Evolutionary conservation across 2,329 filamentous ascomycete species (phyloP).

Genomic region (Acarospora socialis): DNA sequence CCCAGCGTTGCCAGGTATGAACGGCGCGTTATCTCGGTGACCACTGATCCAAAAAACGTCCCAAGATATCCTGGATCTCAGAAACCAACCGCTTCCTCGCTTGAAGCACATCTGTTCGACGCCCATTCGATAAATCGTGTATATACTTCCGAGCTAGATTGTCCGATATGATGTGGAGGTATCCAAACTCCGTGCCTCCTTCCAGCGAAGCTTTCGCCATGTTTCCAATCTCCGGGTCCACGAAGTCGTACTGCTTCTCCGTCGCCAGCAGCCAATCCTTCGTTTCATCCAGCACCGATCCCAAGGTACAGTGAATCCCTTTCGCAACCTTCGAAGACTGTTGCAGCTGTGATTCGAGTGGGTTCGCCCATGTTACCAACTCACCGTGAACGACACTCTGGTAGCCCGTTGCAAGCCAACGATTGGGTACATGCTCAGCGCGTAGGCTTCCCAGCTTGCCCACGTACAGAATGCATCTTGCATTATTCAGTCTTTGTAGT

Average conservation of each 20-base stretch:
- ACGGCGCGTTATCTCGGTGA: conserved; percentile 1
- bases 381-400: conserved; percentile 1
- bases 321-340: no score
- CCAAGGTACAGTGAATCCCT: conserved; percentile 7
- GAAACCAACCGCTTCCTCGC: conserved; percentile 1
- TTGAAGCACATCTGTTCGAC: conserved; percentile 1
- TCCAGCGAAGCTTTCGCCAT: conserved; percentile 11
- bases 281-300: conserved; percentile 8
- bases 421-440: conserved; percentile 1
- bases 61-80: conserved; percentile 3
- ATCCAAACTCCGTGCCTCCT: conserved; percentile 2
- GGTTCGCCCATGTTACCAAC: conserved; percentile 1
- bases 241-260: conserved; percentile 8
- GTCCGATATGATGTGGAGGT: conserved; percentile 5
- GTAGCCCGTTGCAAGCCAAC: conserved; percentile 3
- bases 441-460: conserved; percentile 5
- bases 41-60: conserved; percentile 4
- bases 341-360: no score
- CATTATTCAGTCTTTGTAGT: conserved; percentile 3
- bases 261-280: conserved; percentile 8
- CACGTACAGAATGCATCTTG: conserved; percentile 4
- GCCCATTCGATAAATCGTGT: conserved; percentile 3
- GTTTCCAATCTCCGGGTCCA: conserved; percentile 11
- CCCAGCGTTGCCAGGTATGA: conserved; percentile 2
- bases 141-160: conserved; percentile 6